Conservation (phyloP, 1,284 basidiomycete species). For the Gymnopus androsaceus region DNA sequence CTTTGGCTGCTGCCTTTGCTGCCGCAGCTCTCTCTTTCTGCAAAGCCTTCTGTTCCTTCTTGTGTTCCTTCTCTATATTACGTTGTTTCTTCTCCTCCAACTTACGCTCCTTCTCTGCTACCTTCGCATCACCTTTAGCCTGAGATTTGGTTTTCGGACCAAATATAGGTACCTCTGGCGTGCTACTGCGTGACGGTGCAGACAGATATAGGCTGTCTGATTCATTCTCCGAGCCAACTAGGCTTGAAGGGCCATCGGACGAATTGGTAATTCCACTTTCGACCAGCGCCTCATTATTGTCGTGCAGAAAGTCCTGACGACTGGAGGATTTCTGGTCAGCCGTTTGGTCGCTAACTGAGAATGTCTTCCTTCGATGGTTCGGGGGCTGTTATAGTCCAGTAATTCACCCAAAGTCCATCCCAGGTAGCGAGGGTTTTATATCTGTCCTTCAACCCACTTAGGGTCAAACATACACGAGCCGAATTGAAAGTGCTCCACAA, state of each 20-base stretch:
- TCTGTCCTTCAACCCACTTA: constrained; percentile 43
- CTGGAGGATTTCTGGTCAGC: background rate
- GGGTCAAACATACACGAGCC: constrained; percentile 60
- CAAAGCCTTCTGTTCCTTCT: constrained; percentile 10
- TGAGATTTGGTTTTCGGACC: background rate
- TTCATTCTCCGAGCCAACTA: background rate
- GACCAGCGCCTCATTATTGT: constrained; percentile 17
- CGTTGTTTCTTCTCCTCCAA: too few species aligned
- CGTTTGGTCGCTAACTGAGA: too few species aligned
- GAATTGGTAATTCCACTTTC: constrained; percentile 34
- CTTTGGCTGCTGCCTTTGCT: constrained; percentile 23
- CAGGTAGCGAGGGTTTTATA: constrained; percentile 48
- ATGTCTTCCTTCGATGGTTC: constrained; percentile 2
- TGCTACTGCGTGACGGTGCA: background rate
- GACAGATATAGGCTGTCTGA: background rate
- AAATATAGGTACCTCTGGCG: background rate
- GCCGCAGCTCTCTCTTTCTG: constrained; percentile 14
- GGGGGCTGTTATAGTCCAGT: constrained; percentile 50
- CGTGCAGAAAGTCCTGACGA: background rate
- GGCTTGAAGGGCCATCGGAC: background rate
- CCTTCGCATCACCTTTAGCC: background rate
- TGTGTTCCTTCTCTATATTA: too few species aligned
- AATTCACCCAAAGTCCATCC: constrained; percentile 53
- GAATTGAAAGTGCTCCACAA: constrained; percentile 56
- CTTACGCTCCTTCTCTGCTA: constrained; percentile 11